A percentile compares a stretch with the other conserved stretches of the same genome.
phyloP scores from a whole-genome alignment of 768 basidiomycete species.

The Xerocomellus amylosporus region DNA sequence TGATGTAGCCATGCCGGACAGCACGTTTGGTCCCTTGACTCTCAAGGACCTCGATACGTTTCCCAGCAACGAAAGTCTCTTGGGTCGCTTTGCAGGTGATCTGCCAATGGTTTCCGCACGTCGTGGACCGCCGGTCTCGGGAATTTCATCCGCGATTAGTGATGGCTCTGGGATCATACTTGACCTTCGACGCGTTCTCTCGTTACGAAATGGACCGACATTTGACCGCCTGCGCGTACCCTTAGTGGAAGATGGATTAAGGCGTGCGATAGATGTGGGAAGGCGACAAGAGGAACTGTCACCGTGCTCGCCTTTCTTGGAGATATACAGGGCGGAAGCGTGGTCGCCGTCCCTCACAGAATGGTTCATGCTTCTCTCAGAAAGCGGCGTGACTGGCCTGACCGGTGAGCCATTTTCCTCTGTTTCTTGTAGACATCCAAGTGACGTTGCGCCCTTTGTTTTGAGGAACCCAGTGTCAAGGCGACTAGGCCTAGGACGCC shows the following conservation, averaged over 20 bases:
- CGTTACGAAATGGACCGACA: constrained; percentile 70
- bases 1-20: constrained; percentile 31
- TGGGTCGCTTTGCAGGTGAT: constrained; percentile 60
- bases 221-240: constrained; percentile 61
- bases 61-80: constrained; percentile 54
- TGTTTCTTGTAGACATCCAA: constrained; percentile 69
- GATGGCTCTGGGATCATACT: constrained; percentile 77
- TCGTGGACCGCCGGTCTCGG: constrained; percentile 35
- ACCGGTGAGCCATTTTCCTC: constrained; percentile 54
- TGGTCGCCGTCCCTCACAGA: constrained; percentile 27
- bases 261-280: constrained; percentile 44
- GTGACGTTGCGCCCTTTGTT: constrained; percentile 44
- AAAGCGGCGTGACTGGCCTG: constrained; percentile 41
- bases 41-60: constrained; percentile 35
- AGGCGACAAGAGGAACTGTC: constrained; percentile 51
- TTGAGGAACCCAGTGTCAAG: constrained; percentile 69
- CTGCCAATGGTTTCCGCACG: constrained; percentile 40
- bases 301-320: constrained; percentile 35
- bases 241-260: constrained; percentile 35
- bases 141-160: constrained; percentile 39
- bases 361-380: constrained; percentile 68
- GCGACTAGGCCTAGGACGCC: constrained; percentile 60
- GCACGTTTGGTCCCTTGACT: constrained; percentile 31
- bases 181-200: constrained; percentile 71
- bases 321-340: constrained; percentile 24